phyloP scores from a whole-genome alignment of 2,329 filamentous ascomycete species.

The Verticillium zaregamsianum region DNA sequence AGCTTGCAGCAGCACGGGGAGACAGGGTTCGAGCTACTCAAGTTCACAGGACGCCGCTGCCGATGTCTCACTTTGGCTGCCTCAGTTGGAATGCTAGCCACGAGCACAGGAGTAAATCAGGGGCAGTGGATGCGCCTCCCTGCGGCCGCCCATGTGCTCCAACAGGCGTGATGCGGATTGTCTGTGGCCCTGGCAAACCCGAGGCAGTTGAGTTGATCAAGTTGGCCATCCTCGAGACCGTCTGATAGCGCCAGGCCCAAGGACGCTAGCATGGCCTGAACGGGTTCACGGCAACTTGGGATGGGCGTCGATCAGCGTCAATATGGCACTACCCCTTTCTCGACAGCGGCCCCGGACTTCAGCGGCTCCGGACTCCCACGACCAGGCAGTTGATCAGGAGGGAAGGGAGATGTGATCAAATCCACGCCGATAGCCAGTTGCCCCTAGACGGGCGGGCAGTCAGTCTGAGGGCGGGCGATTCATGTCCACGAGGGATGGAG shows the following conservation, averaged over 20 bases:
- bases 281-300: background rate
- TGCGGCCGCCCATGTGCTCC: background rate
- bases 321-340: background rate
- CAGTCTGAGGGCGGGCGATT: background rate
- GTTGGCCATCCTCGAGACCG: background rate
- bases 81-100: background rate
- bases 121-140: background rate
- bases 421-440: background rate
- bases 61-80: background rate
- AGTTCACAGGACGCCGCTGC: background rate
- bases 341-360: background rate
- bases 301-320: background rate
- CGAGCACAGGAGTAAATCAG: background rate
- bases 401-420: background rate
- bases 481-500: background rate
- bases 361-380: background rate
- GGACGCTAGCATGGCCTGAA: background rate
- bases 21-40: background rate
- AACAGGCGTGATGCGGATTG: background rate
- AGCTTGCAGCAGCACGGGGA: background rate
- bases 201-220: background rate
- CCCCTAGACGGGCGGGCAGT: background rate
- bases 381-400: background rate
- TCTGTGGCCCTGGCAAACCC: background rate
- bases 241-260: background rate